phyloP scores from a whole-genome alignment of 768 basidiomycete species.

The Pisolithus microcarpus region DNA sequence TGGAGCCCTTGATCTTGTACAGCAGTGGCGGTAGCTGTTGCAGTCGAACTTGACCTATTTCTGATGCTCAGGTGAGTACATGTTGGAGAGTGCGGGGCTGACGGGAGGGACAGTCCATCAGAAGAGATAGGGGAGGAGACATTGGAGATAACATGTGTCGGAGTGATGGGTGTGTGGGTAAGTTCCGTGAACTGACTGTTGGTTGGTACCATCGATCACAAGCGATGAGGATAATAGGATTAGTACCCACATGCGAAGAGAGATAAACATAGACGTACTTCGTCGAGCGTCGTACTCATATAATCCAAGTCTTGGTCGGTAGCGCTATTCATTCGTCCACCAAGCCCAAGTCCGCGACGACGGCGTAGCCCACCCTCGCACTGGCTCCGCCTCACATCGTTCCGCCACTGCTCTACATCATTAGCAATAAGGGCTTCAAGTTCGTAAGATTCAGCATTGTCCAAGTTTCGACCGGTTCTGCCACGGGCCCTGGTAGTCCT shows the following conservation, averaged over 20 bases:
- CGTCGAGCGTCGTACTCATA: slow-evolving; percentile 34
- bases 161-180: slow-evolving; percentile 41
- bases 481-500: neutral
- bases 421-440: slow-evolving; percentile 45
- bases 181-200: slow-evolving; percentile 40
- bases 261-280: slow-evolving; percentile 30
- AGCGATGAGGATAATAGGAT: neutral
- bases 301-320: slow-evolving; percentile 14
- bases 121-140: slow-evolving; percentile 22
- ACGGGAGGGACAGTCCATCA: neutral
- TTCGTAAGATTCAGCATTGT: slow-evolving; percentile 31
- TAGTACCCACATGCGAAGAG: neutral
- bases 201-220: neutral
- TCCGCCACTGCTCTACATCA: slow-evolving; percentile 51
- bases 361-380: slow-evolving; percentile 3
- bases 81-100: neutral
- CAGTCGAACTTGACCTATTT: slow-evolving; percentile 1
- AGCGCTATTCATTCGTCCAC: slow-evolving; percentile 3
- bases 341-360: slow-evolving; percentile 2
- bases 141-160: slow-evolving; percentile 43
- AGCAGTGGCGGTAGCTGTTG: neutral
- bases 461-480: slow-evolving; percentile 11
- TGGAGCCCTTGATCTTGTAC: neutral
- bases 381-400: slow-evolving; percentile 31
- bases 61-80: neutral